Conservation (phyloP, 2,329 filamentous ascomycete genomes). For the Chrysosporium queenslandicum region DNA sequence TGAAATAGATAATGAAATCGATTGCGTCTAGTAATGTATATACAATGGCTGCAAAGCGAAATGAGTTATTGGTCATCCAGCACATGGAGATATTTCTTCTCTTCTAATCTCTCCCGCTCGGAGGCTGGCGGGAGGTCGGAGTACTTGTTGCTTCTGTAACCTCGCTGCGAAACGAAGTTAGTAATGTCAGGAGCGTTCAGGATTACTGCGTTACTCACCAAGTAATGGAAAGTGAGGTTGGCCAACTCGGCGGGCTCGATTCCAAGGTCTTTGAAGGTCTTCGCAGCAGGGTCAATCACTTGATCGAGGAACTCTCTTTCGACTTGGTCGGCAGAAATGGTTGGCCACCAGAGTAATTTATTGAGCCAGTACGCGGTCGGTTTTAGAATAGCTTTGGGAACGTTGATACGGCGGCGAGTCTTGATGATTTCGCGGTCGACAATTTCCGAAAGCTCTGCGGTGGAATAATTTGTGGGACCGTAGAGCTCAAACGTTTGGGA, state of each 20-base stretch:
- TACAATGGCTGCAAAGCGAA: conserved; percentile 27
- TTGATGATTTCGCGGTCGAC: conserved; percentile 91
- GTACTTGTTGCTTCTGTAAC: conserved; percentile 76
- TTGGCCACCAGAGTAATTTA: conserved; percentile 79
- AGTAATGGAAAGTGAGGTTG: conserved; percentile 83
- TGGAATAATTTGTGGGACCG: conserved; percentile 85
- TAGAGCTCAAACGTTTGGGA: conserved; percentile 90
- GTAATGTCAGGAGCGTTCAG: background rate
- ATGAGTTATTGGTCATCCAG: conserved; percentile 64
- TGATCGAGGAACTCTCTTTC: conserved; percentile 92
- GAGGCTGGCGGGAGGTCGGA: conserved; percentile 92
- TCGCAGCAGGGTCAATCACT: conserved; percentile 76
- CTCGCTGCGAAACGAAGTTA: conserved; percentile 52
- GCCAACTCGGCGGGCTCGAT: conserved; percentile 82
- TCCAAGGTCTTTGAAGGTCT: conserved; percentile 88
- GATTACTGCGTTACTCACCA: conserved; percentile 51
- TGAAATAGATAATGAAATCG: conserved; percentile 22
- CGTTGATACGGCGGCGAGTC: conserved; percentile 77
- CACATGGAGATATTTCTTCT: conserved; percentile 95
- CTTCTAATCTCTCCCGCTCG: conserved; percentile 85
- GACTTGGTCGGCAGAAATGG: conserved; percentile 70
- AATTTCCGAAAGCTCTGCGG: conserved; percentile 72
- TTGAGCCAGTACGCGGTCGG: conserved; percentile 66
- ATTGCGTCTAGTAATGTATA: conserved; percentile 31
- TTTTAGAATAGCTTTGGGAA: conserved; percentile 72